Base-by-base conservation (phyloP, 225 moss, liverwort and hornwort genomes). In the Pseudoscleropodium purum region DNA sequence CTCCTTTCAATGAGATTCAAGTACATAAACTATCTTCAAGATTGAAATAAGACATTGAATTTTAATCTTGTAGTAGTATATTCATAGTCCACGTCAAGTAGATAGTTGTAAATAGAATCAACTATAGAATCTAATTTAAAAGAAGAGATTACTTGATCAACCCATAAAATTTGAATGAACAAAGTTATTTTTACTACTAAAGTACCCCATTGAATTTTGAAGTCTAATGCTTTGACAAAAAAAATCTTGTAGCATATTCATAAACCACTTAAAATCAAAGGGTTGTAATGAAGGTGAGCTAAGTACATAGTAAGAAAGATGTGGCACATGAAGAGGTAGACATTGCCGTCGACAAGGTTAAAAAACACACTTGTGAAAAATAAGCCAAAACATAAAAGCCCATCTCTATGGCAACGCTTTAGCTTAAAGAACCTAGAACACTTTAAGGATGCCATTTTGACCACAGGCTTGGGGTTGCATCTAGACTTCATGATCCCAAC, bases 401-500 rank as follows among this genome's bases (percentile, higher is more conserved):
- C 34, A 4, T 87, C 90, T 23, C 3, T 65, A 36, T 94, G 91
- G 85, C 66, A 87, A 13, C 87, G 94, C 20, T 87, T 49, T 6
- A 93, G 87, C 85, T 24, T 94, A 7, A 86, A 41, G 34, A 89
- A 94, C 39, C 69, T 76, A 24, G 7, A 75, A 45, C 79, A 88
- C 34, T 91, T 91, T 4, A 82, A 91, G 15, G 91, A 92, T 49
- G 90, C 76, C n/a, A 92, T 92, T 13, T 17, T 89, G 4, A 85
- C 76, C 5, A 85, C 37, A 3, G 85, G 93, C 4, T 77, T 94
- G 27, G 91, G 92, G 7, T 5, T 87, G 33, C 91, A 93, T 7
- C 91, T 89, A 0, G 36, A 87, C 72, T 94, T 92, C 87, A 92
- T 90, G 93, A 91, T 93, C 31, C 93, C 94, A 5, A 93, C 92